phyloP scores from a whole-genome alignment of 2,329 filamentous ascomycete genomes.

The Verticillium tricorpus region DNA sequence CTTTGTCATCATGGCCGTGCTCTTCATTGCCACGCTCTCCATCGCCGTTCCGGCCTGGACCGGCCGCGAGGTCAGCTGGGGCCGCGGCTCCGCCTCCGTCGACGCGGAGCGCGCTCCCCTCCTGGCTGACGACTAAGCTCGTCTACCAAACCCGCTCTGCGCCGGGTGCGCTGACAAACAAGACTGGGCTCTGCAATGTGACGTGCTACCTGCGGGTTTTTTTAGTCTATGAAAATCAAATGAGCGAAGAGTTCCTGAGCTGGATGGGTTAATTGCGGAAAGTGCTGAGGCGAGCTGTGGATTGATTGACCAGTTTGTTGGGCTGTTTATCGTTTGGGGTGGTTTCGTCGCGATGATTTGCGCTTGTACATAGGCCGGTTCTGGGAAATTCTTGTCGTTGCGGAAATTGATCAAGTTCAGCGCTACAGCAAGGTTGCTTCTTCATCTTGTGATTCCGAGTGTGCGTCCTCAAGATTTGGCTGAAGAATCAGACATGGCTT shows the following conservation, averaged over 20 bases:
- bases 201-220: neutral
- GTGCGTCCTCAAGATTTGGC: too few relatives aligned
- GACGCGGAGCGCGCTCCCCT: conserved; percentile 60
- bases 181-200: neutral
- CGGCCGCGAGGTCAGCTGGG: conserved; percentile 52
- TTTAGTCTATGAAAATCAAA: neutral
- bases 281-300: neutral
- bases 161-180: neutral
- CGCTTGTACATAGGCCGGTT: neutral
- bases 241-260: neutral
- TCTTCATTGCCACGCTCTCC: conserved; percentile 64
- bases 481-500: neutral
- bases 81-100: conserved; percentile 29
- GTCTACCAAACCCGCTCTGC: too few relatives aligned
- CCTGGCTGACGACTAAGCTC: conserved; percentile 39
- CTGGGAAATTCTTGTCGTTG: neutral
- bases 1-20: conserved; percentile 72
- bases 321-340: neutral
- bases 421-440: neutral
- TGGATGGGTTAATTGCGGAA: neutral
- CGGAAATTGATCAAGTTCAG: neutral
- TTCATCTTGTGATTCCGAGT: too few relatives aligned
- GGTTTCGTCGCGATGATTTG: neutral
- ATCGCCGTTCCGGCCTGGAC: conserved; percentile 62
- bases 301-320: neutral